Evolutionary conservation across 2,329 filamentous ascomycete species (phyloP).

Genomic region (Penicillium brevicompactum): DNA sequence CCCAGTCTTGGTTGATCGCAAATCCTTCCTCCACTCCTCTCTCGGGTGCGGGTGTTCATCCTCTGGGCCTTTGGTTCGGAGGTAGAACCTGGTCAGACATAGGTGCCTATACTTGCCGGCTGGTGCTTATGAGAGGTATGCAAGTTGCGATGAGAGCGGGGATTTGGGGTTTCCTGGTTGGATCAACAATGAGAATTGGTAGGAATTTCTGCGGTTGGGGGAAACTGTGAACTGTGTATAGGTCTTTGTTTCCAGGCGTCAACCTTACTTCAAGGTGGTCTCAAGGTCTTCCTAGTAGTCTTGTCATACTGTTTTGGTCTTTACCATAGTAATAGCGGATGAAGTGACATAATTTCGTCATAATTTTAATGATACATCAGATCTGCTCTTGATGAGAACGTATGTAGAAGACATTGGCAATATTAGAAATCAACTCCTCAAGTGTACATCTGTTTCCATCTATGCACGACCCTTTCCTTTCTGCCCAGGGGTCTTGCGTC

Average conservation of each 20-base stretch:
- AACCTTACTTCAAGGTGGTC: not conserved
- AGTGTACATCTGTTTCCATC: not conserved
- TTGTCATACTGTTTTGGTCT: no score
- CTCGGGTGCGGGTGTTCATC: constrained; percentile 32
- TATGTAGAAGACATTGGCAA: not conserved
- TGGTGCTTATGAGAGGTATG: constrained; percentile 40
- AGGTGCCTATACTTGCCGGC: constrained; percentile 39
- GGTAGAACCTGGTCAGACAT: constrained; percentile 33
- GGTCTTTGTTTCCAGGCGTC: not conserved
- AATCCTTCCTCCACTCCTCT: constrained; percentile 24
- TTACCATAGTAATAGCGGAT: not conserved
- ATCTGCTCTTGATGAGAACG: not conserved
- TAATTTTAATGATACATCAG: constrained; percentile 14
- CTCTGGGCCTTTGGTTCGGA: constrained; percentile 37
- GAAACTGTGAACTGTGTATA: constrained; percentile 19
- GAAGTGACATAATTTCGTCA: constrained; percentile 14
- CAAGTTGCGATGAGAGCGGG: constrained; percentile 40
- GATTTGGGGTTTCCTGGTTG: constrained; percentile 42
- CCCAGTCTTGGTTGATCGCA: constrained; percentile 38
- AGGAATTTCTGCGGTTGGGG: constrained; percentile 46
- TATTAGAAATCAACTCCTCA: not conserved
- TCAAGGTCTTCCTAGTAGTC: not conserved
- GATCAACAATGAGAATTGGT: constrained; percentile 42
- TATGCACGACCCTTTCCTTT: constrained; percentile 39
- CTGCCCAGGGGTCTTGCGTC: constrained; percentile 58